Conservation (phyloP, 805 yeast genomes). For the Ogataea methylovora region DNA sequence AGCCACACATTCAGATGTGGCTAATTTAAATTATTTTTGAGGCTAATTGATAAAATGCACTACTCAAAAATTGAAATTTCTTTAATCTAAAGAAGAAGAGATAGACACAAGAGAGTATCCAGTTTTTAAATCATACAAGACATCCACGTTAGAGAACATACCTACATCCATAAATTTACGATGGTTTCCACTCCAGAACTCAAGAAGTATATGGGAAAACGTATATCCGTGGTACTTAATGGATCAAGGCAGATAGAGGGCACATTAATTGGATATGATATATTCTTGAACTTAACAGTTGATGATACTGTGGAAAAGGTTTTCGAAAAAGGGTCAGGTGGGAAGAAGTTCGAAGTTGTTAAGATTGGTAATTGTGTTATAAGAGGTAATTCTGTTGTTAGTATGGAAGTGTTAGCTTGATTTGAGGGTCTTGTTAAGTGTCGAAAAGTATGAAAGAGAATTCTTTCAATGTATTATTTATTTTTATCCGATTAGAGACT, state of each 20-base stretch:
- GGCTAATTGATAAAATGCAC: too few relatives aligned
- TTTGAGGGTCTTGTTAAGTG: too few relatives aligned
- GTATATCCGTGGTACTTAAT: constrained; percentile 65
- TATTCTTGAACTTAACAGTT: constrained; percentile 30
- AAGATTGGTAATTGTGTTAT: constrained; percentile 31
- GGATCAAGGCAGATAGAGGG: constrained; percentile 80
- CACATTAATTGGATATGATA: constrained; percentile 76
- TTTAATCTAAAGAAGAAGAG: too few relatives aligned
- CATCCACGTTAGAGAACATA: too few relatives aligned
- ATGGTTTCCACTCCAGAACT: constrained; percentile 30
- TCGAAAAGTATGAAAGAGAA: too few relatives aligned
- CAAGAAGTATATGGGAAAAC: constrained; percentile 68
- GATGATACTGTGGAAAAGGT: constrained; percentile 17
- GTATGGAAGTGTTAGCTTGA: constrained; percentile 33
- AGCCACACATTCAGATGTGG: too few relatives aligned
- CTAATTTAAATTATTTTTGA: too few relatives aligned
- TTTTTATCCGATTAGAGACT: too few relatives aligned
- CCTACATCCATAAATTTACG: background rate
- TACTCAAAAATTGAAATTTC: too few relatives aligned
- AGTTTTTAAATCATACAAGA: too few relatives aligned
- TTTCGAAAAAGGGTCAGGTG: constrained; percentile 1
- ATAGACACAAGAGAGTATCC: too few relatives aligned
- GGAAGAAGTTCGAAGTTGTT: constrained; percentile 8
- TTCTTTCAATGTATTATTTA: too few relatives aligned
- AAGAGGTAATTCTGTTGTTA: constrained; percentile 47